These are phyloP conservation scores for Tuber melanosporum DNA, from an alignment of 495 filamentous ascomycete species.

Conservation along the genomic window DNA sequence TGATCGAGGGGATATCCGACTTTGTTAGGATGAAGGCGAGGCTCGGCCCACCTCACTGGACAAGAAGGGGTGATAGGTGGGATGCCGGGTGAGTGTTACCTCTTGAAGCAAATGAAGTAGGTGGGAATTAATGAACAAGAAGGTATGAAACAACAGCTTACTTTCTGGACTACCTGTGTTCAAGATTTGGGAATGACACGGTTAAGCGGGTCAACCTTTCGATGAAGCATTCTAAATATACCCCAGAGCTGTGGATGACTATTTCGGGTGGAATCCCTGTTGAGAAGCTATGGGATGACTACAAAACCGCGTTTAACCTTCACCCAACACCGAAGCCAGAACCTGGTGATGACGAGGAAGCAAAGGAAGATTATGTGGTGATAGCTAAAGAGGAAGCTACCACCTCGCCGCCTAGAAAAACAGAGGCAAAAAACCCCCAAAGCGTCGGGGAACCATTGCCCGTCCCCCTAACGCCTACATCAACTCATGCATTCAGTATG, in stretches of 20 bases:
- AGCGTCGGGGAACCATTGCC: not conserved
- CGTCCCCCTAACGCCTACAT: not conserved
- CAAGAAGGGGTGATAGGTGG: slow-evolving; percentile 59
- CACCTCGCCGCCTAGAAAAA: not conserved
- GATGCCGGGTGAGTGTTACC: slow-evolving; percentile 55
- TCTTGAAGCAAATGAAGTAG: not conserved
- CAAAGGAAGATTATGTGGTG: not conserved
- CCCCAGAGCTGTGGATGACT: slow-evolving; percentile 58
- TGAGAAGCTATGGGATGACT: slow-evolving; percentile 67
- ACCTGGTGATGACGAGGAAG: slow-evolving; percentile 6
- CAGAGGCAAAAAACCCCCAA: not conserved
- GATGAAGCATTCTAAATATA: slow-evolving; percentile 54
- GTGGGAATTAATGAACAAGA: not conserved
- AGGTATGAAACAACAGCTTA: slow-evolving; percentile 82
- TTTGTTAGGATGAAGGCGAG: slow-evolving; percentile 76
- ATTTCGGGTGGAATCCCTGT: slow-evolving; percentile 62
- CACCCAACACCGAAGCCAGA: not conserved
- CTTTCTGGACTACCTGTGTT: slow-evolving; percentile 72
- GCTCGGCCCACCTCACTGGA: slow-evolving; percentile 80
- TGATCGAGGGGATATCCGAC: slow-evolving; percentile 91
- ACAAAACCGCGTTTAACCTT: slow-evolving; percentile 44
- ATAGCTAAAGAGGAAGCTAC: not conserved
- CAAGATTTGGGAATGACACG: slow-evolving; percentile 59
- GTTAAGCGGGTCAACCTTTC: slow-evolving; percentile 69
- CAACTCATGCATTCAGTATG: not conserved